phyloP scores from a whole-genome alignment of 2,329 filamentous ascomycete species.

The Aspergillus pseudoterreus region DNA sequence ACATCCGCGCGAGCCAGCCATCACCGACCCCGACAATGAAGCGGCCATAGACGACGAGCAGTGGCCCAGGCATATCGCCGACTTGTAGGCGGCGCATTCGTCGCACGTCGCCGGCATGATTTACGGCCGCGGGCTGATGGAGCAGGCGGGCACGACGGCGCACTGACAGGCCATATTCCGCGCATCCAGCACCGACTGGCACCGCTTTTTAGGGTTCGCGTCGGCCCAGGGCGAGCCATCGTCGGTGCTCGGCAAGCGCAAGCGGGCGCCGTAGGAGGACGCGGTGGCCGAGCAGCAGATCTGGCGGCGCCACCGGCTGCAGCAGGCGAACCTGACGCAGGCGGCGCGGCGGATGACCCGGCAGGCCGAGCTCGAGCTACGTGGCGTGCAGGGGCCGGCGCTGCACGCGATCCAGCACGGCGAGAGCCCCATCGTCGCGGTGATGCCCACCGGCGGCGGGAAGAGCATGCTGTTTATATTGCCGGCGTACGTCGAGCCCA shows the following conservation, averaged over 20 bases:
- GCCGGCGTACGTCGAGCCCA: background rate
- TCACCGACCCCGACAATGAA: background rate
- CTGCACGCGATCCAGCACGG: background rate
- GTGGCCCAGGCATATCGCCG: slow-evolving; percentile 4
- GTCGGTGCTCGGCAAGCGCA: background rate
- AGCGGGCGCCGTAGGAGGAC: background rate
- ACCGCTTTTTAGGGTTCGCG: background rate
- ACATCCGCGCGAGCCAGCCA: background rate
- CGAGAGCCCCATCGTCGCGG: background rate
- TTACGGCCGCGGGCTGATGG: background rate
- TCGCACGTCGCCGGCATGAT: background rate
- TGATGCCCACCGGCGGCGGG: background rate
- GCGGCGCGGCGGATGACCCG: background rate
- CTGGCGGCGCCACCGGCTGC: background rate
- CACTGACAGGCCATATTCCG: background rate
- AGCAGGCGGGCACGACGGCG: background rate
- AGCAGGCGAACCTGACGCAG: background rate
- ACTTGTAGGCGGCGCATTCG: slow-evolving; percentile 4
- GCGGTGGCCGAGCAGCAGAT: background rate
- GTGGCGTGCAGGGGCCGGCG: background rate
- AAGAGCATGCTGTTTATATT: slow-evolving; percentile 1
- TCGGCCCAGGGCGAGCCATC: background rate
- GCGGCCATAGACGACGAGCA: slow-evolving; percentile 1
- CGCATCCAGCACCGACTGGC: background rate
- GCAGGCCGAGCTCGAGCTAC: background rate